These are phyloP conservation scores for Areca catechu DNA, from an alignment of 176 grass and related monocot species.

Conservation along the genomic window DNA sequence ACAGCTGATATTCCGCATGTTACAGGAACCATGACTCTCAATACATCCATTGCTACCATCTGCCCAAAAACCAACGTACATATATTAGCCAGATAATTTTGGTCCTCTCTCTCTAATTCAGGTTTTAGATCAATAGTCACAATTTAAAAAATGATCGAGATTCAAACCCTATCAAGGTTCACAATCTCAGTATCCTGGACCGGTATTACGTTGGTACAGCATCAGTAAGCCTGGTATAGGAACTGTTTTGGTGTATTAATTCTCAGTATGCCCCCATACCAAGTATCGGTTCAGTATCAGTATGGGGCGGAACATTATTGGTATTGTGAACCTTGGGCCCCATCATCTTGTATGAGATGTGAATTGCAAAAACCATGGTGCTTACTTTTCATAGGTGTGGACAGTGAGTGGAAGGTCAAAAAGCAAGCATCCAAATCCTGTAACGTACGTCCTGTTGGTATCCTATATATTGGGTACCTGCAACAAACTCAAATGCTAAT, in stretches of 20 bases:
- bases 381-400: conserved; percentile 30
- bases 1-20: conserved; percentile 16
- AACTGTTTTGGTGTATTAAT: no score
- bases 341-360: background rate
- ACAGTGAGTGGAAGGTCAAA: conserved; percentile 68
- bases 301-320: no score
- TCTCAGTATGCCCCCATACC: no score
- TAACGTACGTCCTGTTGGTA: conserved; percentile 63
- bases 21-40: conserved; percentile 8
- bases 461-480: conserved; percentile 82
- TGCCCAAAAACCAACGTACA: background rate
- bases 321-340: background rate
- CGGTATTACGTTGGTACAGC: no score
- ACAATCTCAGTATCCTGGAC: no score
- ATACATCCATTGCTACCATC: conserved; percentile 1
- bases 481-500: conserved; percentile 12
- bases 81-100: background rate
- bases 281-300: no score
- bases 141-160: background rate
- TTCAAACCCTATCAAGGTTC: no score
- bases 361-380: background rate
- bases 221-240: no score
- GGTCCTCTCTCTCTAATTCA: no score
- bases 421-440: conserved; percentile 73
- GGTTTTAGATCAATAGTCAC: no score